These are phyloP conservation scores for Eucalyptus viminalis DNA, from an alignment of 345 rosid species.

Conservation along the genomic window DNA sequence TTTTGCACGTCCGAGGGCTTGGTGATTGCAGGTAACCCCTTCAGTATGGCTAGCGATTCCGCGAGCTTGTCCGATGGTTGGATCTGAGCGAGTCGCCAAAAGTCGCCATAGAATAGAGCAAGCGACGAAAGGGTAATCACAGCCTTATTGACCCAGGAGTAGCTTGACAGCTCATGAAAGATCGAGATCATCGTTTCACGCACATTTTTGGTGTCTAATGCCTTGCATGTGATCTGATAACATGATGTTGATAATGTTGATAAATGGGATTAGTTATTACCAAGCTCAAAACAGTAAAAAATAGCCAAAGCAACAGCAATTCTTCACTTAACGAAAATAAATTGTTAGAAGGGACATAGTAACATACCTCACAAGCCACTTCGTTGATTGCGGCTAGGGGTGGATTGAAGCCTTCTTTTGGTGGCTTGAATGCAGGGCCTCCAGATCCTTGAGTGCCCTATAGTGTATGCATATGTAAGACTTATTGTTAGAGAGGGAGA, in stretches of 20 bases:
- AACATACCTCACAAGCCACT: background rate
- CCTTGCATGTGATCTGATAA: conserved; percentile 1
- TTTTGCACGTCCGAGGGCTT: background rate
- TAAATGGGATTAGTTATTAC: background rate
- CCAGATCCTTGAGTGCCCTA: background rate
- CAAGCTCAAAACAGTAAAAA: background rate
- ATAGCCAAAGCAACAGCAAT: background rate
- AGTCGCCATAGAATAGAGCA: background rate
- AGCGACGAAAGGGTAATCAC: background rate
- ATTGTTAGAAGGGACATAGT: background rate
- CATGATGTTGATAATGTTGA: background rate
- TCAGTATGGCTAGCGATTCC: background rate
- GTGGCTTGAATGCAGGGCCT: background rate
- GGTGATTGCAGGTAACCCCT: background rate
- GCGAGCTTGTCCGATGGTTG: background rate
- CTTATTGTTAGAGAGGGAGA: background rate
- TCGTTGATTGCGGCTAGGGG: background rate
- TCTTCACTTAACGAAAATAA: background rate
- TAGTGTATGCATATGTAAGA: background rate
- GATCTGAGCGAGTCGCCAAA: background rate
- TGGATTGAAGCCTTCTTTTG: background rate
- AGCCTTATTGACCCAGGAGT: background rate
- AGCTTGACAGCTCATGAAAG: background rate
- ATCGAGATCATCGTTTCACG: background rate
- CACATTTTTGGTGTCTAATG: background rate